These are phyloP conservation scores for Psilocybe cubensis DNA, from an alignment of 768 basidiomycete species.

Conservation along the genomic window DNA sequence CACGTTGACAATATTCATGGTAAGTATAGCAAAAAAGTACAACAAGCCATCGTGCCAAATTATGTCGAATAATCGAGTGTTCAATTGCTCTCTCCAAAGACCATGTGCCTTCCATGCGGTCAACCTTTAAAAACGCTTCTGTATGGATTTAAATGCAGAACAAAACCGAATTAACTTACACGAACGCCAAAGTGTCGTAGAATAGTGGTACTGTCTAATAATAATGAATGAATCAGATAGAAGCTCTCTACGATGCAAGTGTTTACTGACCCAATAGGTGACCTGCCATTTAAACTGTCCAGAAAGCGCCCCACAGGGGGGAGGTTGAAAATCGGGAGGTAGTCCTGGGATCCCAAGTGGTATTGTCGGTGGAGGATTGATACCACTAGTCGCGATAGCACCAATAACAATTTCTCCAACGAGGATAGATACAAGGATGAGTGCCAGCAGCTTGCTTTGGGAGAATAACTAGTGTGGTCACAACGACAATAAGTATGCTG, in stretches of 20 bases:
- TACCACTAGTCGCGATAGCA: constrained; percentile 13
- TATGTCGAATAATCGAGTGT: constrained; percentile 2
- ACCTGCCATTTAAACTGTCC: constrained; percentile 20
- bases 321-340: constrained; percentile 11
- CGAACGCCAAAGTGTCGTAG: constrained; percentile 20
- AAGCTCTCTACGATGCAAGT: too few species aligned
- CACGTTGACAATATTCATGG: constrained; percentile 25
- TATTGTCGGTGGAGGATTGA: constrained; percentile 12
- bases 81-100: not conserved
- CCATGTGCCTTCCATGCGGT: constrained; percentile 7
- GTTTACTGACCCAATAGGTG: constrained; percentile 23
- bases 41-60: constrained; percentile 22
- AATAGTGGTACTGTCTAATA: constrained; percentile 10
- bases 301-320: constrained; percentile 20
- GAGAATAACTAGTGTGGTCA: not conserved
- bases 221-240: too few species aligned
- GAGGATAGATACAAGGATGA: constrained; percentile 14
- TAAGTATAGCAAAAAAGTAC: constrained; percentile 26
- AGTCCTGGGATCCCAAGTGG: not conserved
- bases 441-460: not conserved
- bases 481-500: too few species aligned
- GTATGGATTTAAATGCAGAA: constrained; percentile 2
- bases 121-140: not conserved
- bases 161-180: not conserved
- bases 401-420: constrained; percentile 11